phyloP scores from a whole-genome alignment of 2,329 filamentous ascomycete species.

The Zymoseptoria brevis region DNA sequence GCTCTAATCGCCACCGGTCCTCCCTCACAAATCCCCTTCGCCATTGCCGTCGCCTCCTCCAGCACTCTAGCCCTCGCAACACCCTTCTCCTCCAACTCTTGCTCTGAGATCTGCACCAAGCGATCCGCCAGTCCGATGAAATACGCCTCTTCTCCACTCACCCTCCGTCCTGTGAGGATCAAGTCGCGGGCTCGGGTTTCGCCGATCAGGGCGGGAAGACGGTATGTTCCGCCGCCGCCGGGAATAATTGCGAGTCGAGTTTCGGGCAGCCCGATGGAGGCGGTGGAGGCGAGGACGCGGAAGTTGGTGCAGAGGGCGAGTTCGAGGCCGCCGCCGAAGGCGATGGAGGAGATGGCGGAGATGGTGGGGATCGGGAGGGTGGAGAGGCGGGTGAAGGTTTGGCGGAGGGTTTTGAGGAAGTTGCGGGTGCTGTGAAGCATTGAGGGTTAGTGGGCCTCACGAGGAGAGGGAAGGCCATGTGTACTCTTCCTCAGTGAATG shows the following conservation, averaged over 20 bases:
- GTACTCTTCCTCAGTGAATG: conserved; percentile 67
- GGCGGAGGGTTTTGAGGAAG: conserved; percentile 71
- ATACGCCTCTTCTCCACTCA: conserved; percentile 77
- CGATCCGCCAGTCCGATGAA: conserved; percentile 84
- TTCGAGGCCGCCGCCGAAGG: conserved; percentile 89
- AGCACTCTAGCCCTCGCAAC: conserved; percentile 61
- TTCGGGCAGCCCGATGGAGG: conserved; percentile 76
- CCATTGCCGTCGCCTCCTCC: conserved; percentile 68
- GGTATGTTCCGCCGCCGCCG: conserved; percentile 85
- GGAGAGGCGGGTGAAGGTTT: conserved; percentile 65
- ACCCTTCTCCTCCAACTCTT: conserved; percentile 44
- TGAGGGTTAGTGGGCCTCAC: too few relatives aligned
- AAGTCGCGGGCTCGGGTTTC: conserved; percentile 75
- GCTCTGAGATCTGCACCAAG: conserved; percentile 68
- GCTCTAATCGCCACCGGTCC: conserved; percentile 76
- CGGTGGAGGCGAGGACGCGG: conserved; percentile 74
- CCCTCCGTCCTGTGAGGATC: conserved; percentile 80
- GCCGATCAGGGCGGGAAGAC: conserved; percentile 76
- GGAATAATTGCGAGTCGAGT: conserved; percentile 90
- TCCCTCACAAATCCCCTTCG: conserved; percentile 79
- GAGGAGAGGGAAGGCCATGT: too few relatives aligned
- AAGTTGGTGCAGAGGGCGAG: conserved; percentile 83
- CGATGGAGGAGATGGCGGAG: conserved; percentile 73
- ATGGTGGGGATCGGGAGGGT: conserved; percentile 82
- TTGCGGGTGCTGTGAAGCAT: conserved; percentile 55